Conservation (phyloP, 257 asterid genomes). For the Solanum corneliomulleri region DNA sequence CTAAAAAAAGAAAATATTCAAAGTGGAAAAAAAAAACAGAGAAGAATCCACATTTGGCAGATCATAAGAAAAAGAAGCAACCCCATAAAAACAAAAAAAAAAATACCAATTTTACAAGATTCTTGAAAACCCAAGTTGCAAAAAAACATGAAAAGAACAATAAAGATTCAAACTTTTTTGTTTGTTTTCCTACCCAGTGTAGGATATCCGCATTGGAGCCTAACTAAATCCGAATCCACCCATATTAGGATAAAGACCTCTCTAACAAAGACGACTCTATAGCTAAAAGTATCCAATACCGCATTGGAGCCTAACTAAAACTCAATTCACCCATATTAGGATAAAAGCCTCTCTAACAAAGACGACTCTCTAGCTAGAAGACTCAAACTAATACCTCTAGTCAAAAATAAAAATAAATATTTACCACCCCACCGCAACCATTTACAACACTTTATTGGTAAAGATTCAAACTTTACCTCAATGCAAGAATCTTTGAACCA, state of each 20-base stretch:
- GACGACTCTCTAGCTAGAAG: neutral
- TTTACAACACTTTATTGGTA: neutral
- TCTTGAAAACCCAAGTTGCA: neutral
- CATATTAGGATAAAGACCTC: too few species aligned
- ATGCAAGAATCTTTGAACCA: neutral
- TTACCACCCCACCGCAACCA: neutral
- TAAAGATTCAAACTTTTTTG: neutral
- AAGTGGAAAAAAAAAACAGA: neutral
- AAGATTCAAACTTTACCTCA: constrained; percentile 8
- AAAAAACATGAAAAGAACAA: neutral
- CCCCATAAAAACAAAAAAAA: neutral
- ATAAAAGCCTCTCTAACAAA: neutral
- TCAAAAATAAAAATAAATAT: too few species aligned
- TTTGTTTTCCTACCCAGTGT: neutral
- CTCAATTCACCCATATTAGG: too few species aligned
- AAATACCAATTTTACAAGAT: neutral
- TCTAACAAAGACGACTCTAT: neutral
- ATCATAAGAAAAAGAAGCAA: neutral
- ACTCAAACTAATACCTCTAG: neutral
- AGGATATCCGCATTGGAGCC: neutral
- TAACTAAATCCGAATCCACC: too few species aligned
- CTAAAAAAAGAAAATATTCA: neutral
- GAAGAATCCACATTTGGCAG: neutral
- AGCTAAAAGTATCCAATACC: too few species aligned
- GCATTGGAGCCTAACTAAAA: neutral